These are phyloP conservation scores for Flaveria floridana DNA, from an alignment of 140 eudicot genomes.

Conservation along the genomic window DNA sequence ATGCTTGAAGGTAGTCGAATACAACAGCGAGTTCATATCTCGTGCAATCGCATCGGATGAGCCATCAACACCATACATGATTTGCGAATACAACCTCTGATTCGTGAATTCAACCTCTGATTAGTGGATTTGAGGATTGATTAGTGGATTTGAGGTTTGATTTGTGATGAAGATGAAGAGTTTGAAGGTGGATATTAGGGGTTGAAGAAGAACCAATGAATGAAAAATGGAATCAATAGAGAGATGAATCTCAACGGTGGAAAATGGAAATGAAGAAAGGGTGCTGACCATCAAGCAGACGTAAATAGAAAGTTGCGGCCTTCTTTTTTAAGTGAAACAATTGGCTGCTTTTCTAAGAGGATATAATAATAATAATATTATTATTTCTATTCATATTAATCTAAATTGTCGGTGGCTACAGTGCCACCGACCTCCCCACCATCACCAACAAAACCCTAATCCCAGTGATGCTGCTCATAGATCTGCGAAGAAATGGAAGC, in stretches of 20 bases:
- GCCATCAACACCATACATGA: constrained; percentile 34
- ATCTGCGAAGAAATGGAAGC: too few relatives aligned
- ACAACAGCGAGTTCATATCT: constrained; percentile 39
- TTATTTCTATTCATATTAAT: too few relatives aligned
- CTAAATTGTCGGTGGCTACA: too few relatives aligned
- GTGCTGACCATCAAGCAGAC: constrained; percentile 31
- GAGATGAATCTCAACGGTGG: constrained; percentile 38
- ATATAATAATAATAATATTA: too few relatives aligned
- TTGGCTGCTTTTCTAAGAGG: neutral
- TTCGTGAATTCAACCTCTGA: neutral
- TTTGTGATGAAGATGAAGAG: neutral
- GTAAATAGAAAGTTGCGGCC: constrained; percentile 33
- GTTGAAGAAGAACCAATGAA: constrained; percentile 23
- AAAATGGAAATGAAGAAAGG: constrained; percentile 20
- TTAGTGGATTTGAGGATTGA: too few relatives aligned
- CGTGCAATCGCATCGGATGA: constrained; percentile 45
- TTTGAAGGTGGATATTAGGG: constrained; percentile 6
- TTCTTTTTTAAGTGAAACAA: constrained; percentile 30
- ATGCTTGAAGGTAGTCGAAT: constrained; percentile 42
- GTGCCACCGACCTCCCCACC: too few relatives aligned
- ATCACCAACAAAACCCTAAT: too few relatives aligned
- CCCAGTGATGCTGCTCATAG: too few relatives aligned
- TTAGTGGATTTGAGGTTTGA: too few relatives aligned
- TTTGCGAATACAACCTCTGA: neutral
- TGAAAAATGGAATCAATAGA: constrained; percentile 1